Conservation (phyloP, 257 asterid genomes). For the Nicotiana benthamiana region DNA sequence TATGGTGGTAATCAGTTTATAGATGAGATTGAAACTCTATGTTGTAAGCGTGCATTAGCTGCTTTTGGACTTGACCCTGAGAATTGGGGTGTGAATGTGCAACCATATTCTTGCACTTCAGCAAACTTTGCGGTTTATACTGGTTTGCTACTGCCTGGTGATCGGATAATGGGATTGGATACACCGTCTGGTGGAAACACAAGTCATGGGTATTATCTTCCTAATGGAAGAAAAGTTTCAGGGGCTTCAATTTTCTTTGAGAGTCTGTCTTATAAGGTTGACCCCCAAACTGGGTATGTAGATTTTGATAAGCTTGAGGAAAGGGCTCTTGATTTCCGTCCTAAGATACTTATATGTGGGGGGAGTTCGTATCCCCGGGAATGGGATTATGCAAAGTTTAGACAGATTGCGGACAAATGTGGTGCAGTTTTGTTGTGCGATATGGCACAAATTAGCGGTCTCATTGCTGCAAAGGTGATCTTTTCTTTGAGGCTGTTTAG, state of each 20-base stretch:
- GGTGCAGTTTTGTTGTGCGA: slow-evolving; percentile 85
- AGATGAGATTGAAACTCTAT: slow-evolving; percentile 74
- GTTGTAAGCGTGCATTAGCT: slow-evolving; percentile 63
- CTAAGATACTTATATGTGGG: slow-evolving; percentile 86
- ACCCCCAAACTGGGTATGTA: slow-evolving; percentile 67
- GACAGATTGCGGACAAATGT: slow-evolving; percentile 77
- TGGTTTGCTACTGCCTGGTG: slow-evolving; percentile 82
- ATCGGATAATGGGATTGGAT: slow-evolving; percentile 91
- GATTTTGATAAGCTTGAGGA: slow-evolving; percentile 86
- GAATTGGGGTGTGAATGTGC: slow-evolving; percentile 90
- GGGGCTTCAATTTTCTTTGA: slow-evolving; percentile 87
- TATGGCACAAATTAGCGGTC: slow-evolving; percentile 93
- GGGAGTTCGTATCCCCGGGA: slow-evolving; percentile 90
- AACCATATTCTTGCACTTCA: slow-evolving; percentile 79
- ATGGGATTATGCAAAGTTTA: slow-evolving; percentile 75
- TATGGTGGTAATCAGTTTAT: slow-evolving; percentile 79
- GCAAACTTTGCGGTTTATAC: slow-evolving; percentile 87
- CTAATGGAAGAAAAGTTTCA: slow-evolving; percentile 91
- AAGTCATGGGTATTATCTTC: slow-evolving; percentile 91
- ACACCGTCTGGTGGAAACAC: slow-evolving; percentile 94
- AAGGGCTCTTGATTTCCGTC: slow-evolving; percentile 82
- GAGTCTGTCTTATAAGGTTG: slow-evolving; percentile 70
- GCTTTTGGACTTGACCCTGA: slow-evolving; percentile 72
- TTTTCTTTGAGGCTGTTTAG: not conserved
- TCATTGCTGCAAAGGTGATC: slow-evolving; percentile 80